These are phyloP conservation scores for Salix arbutifolia DNA, from an alignment of 345 rosid genomes.

Conservation along the genomic window DNA sequence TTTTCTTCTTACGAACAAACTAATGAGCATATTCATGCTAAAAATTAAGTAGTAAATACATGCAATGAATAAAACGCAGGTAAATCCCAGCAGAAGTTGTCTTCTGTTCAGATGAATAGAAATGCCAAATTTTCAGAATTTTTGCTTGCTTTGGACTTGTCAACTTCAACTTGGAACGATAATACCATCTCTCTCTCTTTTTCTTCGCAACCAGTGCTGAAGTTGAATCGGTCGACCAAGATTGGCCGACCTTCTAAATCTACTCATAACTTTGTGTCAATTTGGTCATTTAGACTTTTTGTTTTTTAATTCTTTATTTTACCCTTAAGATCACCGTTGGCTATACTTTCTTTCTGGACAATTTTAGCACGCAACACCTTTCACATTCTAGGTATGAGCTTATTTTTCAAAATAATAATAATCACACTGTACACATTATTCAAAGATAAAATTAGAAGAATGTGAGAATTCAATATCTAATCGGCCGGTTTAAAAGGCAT, in stretches of 20 bases:
- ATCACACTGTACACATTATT: no score
- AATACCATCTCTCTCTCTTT: fast-evolving
- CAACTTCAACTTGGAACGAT: background rate
- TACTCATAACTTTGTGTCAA: background rate
- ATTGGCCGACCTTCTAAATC: background rate
- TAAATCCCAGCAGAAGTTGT: no score
- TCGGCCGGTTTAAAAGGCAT: no score
- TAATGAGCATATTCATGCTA: background rate
- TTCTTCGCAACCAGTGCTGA: background rate
- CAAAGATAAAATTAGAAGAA: no score
- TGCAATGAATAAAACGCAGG: background rate
- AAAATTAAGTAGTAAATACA: background rate
- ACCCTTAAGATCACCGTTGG: background rate
- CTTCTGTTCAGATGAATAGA: no score
- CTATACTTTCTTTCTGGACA: background rate
- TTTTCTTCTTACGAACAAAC: background rate
- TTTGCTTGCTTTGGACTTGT: background rate
- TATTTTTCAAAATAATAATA: no score
- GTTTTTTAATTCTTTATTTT: background rate
- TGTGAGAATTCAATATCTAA: no score
- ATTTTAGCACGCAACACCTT: background rate
- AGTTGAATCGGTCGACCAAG: background rate
- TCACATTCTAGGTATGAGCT: no score
- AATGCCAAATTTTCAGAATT: no score
- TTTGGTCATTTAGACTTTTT: background rate